Evolutionary conservation across 2,329 filamentous ascomycete species (phyloP).

Genomic region (Aspergillus novoparasiticus): DNA sequence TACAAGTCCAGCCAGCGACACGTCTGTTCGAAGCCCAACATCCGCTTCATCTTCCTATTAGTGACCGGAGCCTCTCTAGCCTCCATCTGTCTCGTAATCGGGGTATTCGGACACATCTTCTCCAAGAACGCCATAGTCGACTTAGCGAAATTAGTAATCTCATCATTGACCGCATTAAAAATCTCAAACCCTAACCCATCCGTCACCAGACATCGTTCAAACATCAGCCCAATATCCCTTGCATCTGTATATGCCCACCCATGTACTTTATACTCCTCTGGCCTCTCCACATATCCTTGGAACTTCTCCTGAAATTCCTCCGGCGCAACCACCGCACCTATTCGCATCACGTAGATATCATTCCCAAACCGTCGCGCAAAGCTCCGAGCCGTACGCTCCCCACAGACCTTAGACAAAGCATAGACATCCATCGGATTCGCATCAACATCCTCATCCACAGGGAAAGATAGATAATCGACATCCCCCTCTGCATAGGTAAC

Average conservation of each 20-base stretch:
- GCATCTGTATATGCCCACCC: conserved; percentile 67
- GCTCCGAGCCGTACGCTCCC: conserved; percentile 59
- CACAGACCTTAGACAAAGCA: conserved; percentile 62
- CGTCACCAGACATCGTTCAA: conserved; percentile 57
- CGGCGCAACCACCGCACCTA: conserved; percentile 64
- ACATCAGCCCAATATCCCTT: conserved; percentile 64
- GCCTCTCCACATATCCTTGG: conserved; percentile 52
- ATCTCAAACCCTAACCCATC: conserved; percentile 62
- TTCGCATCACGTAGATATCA: conserved; percentile 64
- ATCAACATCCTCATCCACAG: conserved; percentile 62
- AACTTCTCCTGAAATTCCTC: conserved; percentile 61
- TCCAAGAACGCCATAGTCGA: conserved; percentile 57
- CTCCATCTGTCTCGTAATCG: conserved; percentile 59
- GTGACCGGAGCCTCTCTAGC: conserved; percentile 62
- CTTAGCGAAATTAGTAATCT: conserved; percentile 55
- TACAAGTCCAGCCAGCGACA: conserved; percentile 39
- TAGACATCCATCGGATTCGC: conserved; percentile 65
- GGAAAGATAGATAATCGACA: conserved; percentile 59
- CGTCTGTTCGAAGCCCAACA: conserved; percentile 62
- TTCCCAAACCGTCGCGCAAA: conserved; percentile 58
- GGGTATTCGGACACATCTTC: conserved; percentile 52
- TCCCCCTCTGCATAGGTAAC: conserved; percentile 64
- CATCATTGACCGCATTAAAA: conserved; percentile 67
- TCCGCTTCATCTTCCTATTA: conserved; percentile 61
- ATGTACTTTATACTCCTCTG: conserved; percentile 56